Evolutionary conservation across 1,284 basidiomycete genomes (phyloP), one percentile per base, ranked within the genome.

Genomic region (Fomitopsis palustris): DNA sequence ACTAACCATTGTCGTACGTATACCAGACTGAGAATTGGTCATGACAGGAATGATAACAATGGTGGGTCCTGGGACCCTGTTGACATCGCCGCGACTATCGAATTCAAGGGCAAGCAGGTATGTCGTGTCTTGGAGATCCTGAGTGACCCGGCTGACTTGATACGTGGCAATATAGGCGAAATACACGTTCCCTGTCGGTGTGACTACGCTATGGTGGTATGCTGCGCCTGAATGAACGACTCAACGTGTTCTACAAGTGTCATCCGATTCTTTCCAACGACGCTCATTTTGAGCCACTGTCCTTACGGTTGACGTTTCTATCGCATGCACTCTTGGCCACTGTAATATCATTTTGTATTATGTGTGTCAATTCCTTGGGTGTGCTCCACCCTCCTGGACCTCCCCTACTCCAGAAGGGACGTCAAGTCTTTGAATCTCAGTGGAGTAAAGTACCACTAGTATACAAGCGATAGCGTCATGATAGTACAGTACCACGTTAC

Each of bases 81-180:
- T 25, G 79, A 85, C 0, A 82, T 91, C 1, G 71, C 69, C 43
- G 75, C 87, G 0, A 90, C 88, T 2, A 90, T 91, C 60, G 81
- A 84, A 64, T 91, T 90, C 74, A 76, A 83, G 54, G 88, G 85
- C 0, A 77, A 78, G 74, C 86, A 88, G 78, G 86, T 83, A 58
- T 62, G 72, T n/a, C n/a, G n/a, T n/a, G n/a, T n/a, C n/a, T n/a
- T n/a, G n/a, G n/a, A n/a, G n/a, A n/a, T n/a, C n/a, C n/a, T 33
- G 58, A 25, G 31, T 47, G 23, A 38, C 37, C 29, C 21, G 7
- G 47, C 25, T 41, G n/a, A 23, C 10, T 41, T 25, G 17, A 31
- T 37, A 27, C 17, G 12, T 51, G n/a, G 12, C 39, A 25, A 6
- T 25, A 47, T n/a, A 86, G 83, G 86, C 84, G 2, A 80, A 73